phyloP scores from a whole-genome alignment of 2,329 filamentous ascomycete genomes.

The Neoascochyta sp. region DNA sequence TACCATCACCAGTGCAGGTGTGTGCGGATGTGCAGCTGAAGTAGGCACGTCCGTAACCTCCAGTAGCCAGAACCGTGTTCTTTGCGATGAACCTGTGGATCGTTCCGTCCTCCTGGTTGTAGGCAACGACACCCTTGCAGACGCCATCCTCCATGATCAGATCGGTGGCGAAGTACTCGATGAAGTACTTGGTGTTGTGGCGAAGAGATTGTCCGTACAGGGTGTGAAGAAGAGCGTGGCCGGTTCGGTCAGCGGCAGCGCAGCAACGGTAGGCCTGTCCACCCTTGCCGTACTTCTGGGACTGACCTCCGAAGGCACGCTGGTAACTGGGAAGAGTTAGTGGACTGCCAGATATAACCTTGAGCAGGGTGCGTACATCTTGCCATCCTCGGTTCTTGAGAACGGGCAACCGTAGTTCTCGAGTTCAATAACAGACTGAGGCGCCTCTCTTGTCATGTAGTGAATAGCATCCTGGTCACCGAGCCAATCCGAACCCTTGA shows the following conservation, averaged over 20 bases:
- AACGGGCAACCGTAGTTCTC: conserved; percentile 98
- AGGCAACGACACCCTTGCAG: conserved; percentile 93
- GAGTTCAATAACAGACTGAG: conserved; percentile 85
- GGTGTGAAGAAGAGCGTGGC: conserved; percentile 95
- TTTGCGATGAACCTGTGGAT: conserved; percentile 95
- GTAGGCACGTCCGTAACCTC: conserved; percentile 96
- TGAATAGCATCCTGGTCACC: conserved; percentile 97
- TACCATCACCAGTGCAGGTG: conserved; percentile 97
- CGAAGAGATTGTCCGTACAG: conserved; percentile 95
- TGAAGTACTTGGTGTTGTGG: conserved; percentile 99
- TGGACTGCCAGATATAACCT: background rate
- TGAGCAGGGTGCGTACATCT: conserved; percentile 59
- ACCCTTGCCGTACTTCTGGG: conserved; percentile 90
- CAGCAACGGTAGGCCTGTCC: conserved; percentile 97
- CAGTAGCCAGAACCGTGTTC: conserved; percentile 94
- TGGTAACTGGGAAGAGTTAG: conserved; percentile 64
- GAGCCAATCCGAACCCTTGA: conserved; percentile 96
- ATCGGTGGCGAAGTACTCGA: conserved; percentile 97
- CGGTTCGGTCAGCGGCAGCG: conserved; percentile 92
- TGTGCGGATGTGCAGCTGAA: conserved; percentile 98
- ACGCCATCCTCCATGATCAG: conserved; percentile 96
- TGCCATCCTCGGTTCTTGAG: conserved; percentile 91
- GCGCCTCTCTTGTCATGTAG: conserved; percentile 96
- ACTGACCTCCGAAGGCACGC: conserved; percentile 97
- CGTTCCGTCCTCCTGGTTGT: conserved; percentile 98